A percentile compares a stretch with the other conserved stretches of the same genome.
phyloP scores from a whole-genome alignment of 768 basidiomycete species.

The Wakefieldia striispora region DNA sequence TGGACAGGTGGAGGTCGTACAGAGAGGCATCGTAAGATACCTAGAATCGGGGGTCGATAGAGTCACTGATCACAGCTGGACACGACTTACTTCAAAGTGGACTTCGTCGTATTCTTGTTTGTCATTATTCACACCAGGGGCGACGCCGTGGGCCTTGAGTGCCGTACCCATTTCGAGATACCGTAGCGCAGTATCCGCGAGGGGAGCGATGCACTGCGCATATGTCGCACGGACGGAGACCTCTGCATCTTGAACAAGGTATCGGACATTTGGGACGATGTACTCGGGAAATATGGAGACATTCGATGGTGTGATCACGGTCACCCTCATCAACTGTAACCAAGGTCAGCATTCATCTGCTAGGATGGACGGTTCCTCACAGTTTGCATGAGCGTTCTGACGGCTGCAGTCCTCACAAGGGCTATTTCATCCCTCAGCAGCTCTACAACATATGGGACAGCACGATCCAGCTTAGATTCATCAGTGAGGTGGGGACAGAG shows the following conservation, averaged over 20 bases:
- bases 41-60: slow-evolving; percentile 38
- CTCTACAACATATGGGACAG: slow-evolving; percentile 90
- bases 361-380: slow-evolving; percentile 43
- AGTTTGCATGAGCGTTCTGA: slow-evolving; percentile 79
- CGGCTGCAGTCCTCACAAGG: slow-evolving; percentile 73
- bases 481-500: slow-evolving; percentile 82
- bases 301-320: slow-evolving; percentile 63
- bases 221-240: slow-evolving; percentile 78
- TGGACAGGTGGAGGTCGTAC: slow-evolving; percentile 77
- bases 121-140: slow-evolving; percentile 42
- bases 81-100: slow-evolving; percentile 66
- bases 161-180: slow-evolving; percentile 96
- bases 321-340: slow-evolving; percentile 56
- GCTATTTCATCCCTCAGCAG: slow-evolving; percentile 84
- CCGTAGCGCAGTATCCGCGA: slow-evolving; percentile 83
- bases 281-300: slow-evolving; percentile 89
- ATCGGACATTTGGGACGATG: slow-evolving; percentile 85
- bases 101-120: slow-evolving; percentile 73
- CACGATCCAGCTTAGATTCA: slow-evolving; percentile 91
- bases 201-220: slow-evolving; percentile 79
- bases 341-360: slow-evolving; percentile 22
- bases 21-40: slow-evolving; percentile 88
- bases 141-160: slow-evolving; percentile 74
- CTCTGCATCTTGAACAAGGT: slow-evolving; percentile 81
- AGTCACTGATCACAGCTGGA: neutral